Conservation (phyloP, 306 rosid species). For the Malus fusca region DNA sequence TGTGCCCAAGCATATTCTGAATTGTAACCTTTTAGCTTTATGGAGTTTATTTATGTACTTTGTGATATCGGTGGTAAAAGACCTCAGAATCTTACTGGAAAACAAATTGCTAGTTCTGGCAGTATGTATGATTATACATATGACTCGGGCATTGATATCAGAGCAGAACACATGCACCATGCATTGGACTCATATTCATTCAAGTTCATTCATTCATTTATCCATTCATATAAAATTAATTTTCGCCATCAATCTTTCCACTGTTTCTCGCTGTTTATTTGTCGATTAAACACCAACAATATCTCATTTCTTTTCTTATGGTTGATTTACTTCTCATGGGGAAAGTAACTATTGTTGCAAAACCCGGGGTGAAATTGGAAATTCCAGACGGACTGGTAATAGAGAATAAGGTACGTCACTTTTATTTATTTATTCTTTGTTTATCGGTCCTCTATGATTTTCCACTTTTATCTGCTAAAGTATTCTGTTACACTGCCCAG, state of each 20-base stretch:
- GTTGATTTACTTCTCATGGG: conserved; percentile 43
- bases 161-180: neutral
- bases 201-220: neutral
- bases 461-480: neutral
- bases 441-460: neutral
- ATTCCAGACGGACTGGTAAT: conserved; percentile 57
- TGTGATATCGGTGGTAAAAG: neutral
- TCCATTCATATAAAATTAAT: neutral
- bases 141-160: neutral
- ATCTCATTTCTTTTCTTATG: neutral
- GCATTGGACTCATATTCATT: neutral
- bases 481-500: conserved; percentile 24
- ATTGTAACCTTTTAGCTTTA: neutral
- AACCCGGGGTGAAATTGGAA: conserved; percentile 58
- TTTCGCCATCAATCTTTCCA: neutral
- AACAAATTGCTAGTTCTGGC: neutral
- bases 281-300: neutral
- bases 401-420: conserved; percentile 47
- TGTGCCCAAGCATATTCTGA: neutral
- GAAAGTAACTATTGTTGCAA: conserved; percentile 46
- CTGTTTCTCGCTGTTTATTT: neutral
- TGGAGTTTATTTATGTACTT: neutral
- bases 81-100: neutral
- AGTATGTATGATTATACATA: neutral
- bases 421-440: neutral